phyloP scores from a whole-genome alignment of 192 early-diverging fungal species.

The Thoreauomyces humboldtii region DNA sequence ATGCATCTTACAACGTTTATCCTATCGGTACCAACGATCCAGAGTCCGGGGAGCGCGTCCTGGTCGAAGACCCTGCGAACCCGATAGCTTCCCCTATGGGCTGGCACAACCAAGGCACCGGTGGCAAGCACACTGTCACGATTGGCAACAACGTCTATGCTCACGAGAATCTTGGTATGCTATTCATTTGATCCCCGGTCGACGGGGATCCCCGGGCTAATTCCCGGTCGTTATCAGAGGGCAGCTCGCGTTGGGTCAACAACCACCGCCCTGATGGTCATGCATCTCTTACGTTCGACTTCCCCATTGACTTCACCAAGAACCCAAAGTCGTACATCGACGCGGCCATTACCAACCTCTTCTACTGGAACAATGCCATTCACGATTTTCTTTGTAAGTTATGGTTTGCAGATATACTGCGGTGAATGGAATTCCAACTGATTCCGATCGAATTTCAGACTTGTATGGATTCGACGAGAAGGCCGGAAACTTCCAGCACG shows the following conservation, averaged over 20 bases:
- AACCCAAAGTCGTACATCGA: slow-evolving; percentile 73
- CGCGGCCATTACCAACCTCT: slow-evolving; percentile 79
- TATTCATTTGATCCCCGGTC: too few species aligned
- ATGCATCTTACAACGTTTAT: slow-evolving; percentile 76
- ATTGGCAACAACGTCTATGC: slow-evolving; percentile 92
- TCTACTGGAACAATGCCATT: slow-evolving; percentile 89
- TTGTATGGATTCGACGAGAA: slow-evolving; percentile 89
- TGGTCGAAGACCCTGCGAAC: slow-evolving; percentile 56
- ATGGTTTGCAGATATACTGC: too few species aligned
- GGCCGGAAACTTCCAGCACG: slow-evolving; percentile 91
- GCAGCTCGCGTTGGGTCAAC: slow-evolving; percentile 67
- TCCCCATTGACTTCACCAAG: slow-evolving; percentile 59
- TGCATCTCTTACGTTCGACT: slow-evolving; percentile 67
- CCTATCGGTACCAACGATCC: slow-evolving; percentile 82
- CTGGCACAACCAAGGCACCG: slow-evolving; percentile 67
- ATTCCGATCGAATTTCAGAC: too few species aligned
- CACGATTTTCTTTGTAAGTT: slow-evolving; percentile 78
- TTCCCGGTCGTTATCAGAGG: slow-evolving; percentile 35
- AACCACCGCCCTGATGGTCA: slow-evolving; percentile 74
- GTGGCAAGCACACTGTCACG: slow-evolving; percentile 62
- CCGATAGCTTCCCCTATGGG: slow-evolving; percentile 61
- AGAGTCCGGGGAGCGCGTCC: slow-evolving; percentile 53
- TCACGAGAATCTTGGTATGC: slow-evolving; percentile 70
- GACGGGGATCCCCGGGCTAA: too few species aligned
- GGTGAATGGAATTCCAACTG: too few species aligned